These are phyloP conservation scores for Neostapfia colusana DNA, from an alignment of 176 grass and related monocot genomes.

Conservation along the genomic window DNA sequence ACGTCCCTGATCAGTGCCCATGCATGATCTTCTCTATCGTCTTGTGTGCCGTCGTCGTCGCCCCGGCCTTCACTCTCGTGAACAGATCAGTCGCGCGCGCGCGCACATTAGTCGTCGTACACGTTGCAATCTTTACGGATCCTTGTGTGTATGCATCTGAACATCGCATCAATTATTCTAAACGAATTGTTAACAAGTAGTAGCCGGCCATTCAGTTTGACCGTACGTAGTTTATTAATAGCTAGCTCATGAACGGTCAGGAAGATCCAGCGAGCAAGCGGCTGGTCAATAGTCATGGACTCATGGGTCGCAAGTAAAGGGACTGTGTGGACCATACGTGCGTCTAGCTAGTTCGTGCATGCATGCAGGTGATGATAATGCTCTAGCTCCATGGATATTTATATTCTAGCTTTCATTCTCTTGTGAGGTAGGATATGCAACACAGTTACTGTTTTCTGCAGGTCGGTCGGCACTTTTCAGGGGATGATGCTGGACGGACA, in stretches of 20 bases:
- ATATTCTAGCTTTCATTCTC: background rate
- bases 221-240: slow-evolving; percentile 1
- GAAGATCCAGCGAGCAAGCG: slow-evolving; percentile 13
- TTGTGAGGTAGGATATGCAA: background rate
- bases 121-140: background rate
- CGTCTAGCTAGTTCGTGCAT: slow-evolving; percentile 1
- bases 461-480: slow-evolving; percentile 17
- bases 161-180: slow-evolving; percentile 5
- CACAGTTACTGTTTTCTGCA: background rate
- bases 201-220: slow-evolving; percentile 45
- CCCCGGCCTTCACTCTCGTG: slow-evolving; percentile 11
- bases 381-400: background rate
- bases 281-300: slow-evolving; percentile 48
- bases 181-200: background rate
- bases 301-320: slow-evolving; percentile 47
- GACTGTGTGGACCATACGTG: slow-evolving; percentile 18
- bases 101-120: too few relatives aligned
- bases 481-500: slow-evolving; percentile 27
- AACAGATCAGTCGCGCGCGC: too few relatives aligned
- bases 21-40: background rate
- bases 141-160: slow-evolving; percentile 31
- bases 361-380: background rate
- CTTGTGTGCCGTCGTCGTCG: slow-evolving; percentile 24
- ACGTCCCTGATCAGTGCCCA: background rate
- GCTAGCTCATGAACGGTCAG: background rate